phyloP scores from a whole-genome alignment of 805 yeast genomes.

The Blastobotrys parvus region DNA sequence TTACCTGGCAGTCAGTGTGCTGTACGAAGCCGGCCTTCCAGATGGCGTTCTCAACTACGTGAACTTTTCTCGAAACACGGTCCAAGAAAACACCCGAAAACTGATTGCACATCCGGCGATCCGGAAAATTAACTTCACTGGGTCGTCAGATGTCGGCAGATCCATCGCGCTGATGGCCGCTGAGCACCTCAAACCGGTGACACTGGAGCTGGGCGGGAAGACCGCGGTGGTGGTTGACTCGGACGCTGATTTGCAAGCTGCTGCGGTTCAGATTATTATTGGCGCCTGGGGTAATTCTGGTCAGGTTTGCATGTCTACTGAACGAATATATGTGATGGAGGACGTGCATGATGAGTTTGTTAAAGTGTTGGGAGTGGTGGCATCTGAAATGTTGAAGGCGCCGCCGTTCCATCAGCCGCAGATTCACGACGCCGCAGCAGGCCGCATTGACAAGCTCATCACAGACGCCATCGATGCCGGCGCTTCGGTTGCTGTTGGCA shows the following conservation, averaged over 20 bases:
- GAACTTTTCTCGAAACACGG: conserved; percentile 7
- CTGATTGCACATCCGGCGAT: conserved; percentile 64
- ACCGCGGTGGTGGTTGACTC: conserved; percentile 70
- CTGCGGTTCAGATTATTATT: conserved; percentile 49
- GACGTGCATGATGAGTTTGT: conserved; percentile 56
- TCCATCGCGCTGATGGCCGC: conserved; percentile 65
- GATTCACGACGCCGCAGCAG: conserved; percentile 2
- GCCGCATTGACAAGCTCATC: conserved; percentile 28
- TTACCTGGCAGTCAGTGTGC: conserved; percentile 51
- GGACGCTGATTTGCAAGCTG: conserved; percentile 55
- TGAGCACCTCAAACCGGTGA: conserved; percentile 62
- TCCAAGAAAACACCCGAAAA: conserved; percentile 59
- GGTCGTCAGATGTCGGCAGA: conserved; percentile 76
- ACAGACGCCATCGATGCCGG: conserved; percentile 59
- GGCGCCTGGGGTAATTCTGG: conserved; percentile 78
- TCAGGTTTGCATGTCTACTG: conserved; percentile 83
- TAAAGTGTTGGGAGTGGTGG: conserved; percentile 33
- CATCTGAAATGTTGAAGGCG: conserved; percentile 3
- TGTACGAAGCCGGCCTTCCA: conserved; percentile 72
- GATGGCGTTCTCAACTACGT: conserved; percentile 72
- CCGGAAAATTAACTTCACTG: conserved; percentile 78
- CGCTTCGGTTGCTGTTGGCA: conserved; percentile 58
- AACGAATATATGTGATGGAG: conserved; percentile 67
- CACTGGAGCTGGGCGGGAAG: conserved; percentile 84
- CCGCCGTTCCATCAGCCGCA: conserved; percentile 3